Base-by-base conservation (phyloP, 2,329 filamentous ascomycete genomes). In the Xylaria sp. region DNA sequence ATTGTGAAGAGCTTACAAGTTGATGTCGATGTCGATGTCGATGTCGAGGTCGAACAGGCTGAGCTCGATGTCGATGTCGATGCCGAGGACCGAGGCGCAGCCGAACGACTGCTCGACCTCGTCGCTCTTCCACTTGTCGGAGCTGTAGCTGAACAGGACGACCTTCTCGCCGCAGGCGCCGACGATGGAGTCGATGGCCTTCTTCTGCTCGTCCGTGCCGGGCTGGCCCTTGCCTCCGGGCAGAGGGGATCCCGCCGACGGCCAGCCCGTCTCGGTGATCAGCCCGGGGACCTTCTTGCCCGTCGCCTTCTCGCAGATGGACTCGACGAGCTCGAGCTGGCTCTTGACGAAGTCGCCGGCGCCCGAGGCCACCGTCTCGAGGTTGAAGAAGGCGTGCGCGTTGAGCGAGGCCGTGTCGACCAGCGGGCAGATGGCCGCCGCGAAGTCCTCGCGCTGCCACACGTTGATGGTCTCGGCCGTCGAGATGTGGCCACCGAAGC, bases 321-420 rank as follows among this genome's bases (percentile, higher is more conserved):
- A 71, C 70, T 85, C 76, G 59, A 96, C 86, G 61, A 90, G 79
- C 43, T 84, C 76, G 61, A 96, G 83, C 81, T 96, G 87, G 65
- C 79, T 70, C 62, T 80, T 76, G 65, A 92, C 89, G 72, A 97
- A 97, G 48, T 77, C 71, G 70, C 93, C 93, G 50, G 92, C 92
- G 46, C 82, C 68, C 3, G 74, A 67, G 56, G 92, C 83, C 20
- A 75, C 69, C 61, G 87, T 81, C 54, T 82, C 77, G 42, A 84
- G 71, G 80, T 95, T 95, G 88, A 97, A 97, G 88, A 89, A 97
- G 64, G 92, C 87, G 79, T 97, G 92, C 68, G 95, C 86, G 82
- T 97, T 96, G 74, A 85, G 86, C 74, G 88, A 90, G 37, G 91
- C 82, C 57, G 95, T 78, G 70, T 96, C 92, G 54, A 97, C 80